phyloP scores from a whole-genome alignment of 257 asterid species.

The Gentiana straminea region DNA sequence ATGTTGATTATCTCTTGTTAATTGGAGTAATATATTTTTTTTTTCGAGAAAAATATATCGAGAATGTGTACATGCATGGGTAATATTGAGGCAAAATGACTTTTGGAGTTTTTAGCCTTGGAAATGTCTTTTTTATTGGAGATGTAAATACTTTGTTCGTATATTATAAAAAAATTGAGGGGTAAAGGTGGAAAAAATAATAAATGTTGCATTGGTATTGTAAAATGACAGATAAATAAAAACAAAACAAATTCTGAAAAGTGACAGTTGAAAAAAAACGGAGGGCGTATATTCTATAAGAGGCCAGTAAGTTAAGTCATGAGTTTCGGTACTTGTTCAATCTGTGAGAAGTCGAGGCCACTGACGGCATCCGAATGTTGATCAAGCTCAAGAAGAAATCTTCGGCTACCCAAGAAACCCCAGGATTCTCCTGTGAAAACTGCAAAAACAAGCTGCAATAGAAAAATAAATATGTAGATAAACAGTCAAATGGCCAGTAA shows the following conservation, averaged over 20 bases:
- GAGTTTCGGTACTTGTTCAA: conserved; percentile 58
- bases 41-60: not conserved
- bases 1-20: too few relatives aligned
- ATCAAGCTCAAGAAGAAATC: conserved; percentile 77
- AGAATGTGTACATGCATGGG: not conserved
- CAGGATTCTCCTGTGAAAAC: conserved; percentile 96
- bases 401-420: conserved; percentile 97
- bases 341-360: conserved; percentile 58
- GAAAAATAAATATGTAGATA: not conserved
- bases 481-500: conserved; percentile 1
- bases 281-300: too few relatives aligned
- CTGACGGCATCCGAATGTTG: conserved; percentile 54
- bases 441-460: conserved; percentile 77
- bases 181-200: too few relatives aligned
- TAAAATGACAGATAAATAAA: too few relatives aligned
- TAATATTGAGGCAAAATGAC: not conserved
- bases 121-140: too few relatives aligned
- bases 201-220: too few relatives aligned
- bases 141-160: too few relatives aligned
- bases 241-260: too few relatives aligned
- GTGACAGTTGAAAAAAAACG: too few relatives aligned
- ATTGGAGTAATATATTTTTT: too few relatives aligned
- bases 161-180: too few relatives aligned
- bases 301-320: not conserved
- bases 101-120: too few relatives aligned